Base-by-base conservation (phyloP, 441 rosid species). In the Aleurites moluccanus region DNA sequence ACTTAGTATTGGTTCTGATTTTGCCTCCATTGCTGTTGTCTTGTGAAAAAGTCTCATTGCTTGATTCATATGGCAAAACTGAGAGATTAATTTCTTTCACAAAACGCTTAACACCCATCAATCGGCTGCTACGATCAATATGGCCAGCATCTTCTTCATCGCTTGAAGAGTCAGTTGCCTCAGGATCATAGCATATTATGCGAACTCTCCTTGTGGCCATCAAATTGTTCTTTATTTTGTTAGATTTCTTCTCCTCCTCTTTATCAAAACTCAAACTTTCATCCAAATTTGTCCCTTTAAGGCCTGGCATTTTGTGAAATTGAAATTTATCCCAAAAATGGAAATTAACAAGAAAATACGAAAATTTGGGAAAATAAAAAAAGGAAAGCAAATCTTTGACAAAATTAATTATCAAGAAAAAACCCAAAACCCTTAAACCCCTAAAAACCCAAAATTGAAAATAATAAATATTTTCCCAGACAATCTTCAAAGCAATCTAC, bases 121-220 rank as follows among this genome's bases (percentile, higher is more conserved):
- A 20, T 25, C 28, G 62, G 1, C 18, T 10, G 15, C 55, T 50
- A 10, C 16, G 6, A 3, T 6, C 40, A 35, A 33, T 10, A 38
- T 45, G n/a, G 3, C 40, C 40, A 38, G 28, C 67, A 20, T 75
- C 85, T 8, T 80, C 86, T 40, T 83, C 88, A 53, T 83, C 90
- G 3, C 85, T 83, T 0, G 87, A 84, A 25, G 84, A 78, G 73
- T 86, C 92, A 10, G 90, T 88, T 11, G 85, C 86, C 16, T 85
- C 82, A 16, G 88, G 88, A 80, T 88, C 91, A 25, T 56, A 38
- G 79, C 60, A 86, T 15, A 79, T 80, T 9, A 88, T 71, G 1
- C 89, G 86, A 67, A 82, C 27, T 74, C 73, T 88, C 84, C 83
- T 82, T 66, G 63, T 10, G 0, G 64, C 23, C 11, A 60, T 62